phyloP scores from a whole-genome alignment of 2,329 filamentous ascomycete genomes.

The Clarireedia hainanense region DNA sequence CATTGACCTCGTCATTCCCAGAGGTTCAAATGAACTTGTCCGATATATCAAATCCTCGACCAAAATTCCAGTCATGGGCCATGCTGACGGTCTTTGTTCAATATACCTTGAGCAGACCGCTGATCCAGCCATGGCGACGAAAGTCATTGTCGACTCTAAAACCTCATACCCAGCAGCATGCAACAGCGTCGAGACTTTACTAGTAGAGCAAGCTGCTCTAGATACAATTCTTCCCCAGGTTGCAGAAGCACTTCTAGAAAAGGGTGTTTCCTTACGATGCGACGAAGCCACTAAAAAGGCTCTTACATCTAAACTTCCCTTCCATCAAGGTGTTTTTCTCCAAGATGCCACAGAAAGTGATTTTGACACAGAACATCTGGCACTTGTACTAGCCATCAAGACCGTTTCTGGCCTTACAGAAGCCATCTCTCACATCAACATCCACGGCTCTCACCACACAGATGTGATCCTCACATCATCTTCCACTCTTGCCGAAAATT shows the following conservation, averaged over 20 bases:
- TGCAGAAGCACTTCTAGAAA: constrained; percentile 63
- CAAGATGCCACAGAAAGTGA: constrained; percentile 62
- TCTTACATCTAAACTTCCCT: constrained; percentile 41
- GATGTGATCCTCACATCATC: constrained; percentile 78
- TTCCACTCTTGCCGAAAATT: constrained; percentile 61
- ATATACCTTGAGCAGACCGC: constrained; percentile 78
- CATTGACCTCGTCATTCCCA: constrained; percentile 92
- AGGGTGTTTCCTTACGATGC: constrained; percentile 77
- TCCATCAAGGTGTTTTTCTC: constrained; percentile 40
- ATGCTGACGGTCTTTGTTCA: constrained; percentile 88
- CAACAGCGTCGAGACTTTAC: constrained; percentile 86
- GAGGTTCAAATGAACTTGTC: constrained; percentile 38
- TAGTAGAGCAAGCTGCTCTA: constrained; percentile 70
- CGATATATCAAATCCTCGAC: constrained; percentile 82
- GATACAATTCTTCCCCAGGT: constrained; percentile 60
- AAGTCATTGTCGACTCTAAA: constrained; percentile 84
- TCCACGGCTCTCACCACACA: constrained; percentile 87
- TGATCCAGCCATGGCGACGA: constrained; percentile 61
- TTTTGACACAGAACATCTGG: constrained; percentile 83
- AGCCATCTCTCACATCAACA: constrained; percentile 84
- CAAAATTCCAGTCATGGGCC: constrained; percentile 90
- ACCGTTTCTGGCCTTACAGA: constrained; percentile 60
- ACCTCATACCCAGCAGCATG: constrained; percentile 92
- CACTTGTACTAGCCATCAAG: constrained; percentile 77
- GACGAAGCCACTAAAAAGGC: constrained; percentile 61